Evolutionary conservation across 768 basidiomycete species (phyloP), one percentile per base, ranked within the genome.

Genomic region (Lactarius sanguifluus): DNA sequence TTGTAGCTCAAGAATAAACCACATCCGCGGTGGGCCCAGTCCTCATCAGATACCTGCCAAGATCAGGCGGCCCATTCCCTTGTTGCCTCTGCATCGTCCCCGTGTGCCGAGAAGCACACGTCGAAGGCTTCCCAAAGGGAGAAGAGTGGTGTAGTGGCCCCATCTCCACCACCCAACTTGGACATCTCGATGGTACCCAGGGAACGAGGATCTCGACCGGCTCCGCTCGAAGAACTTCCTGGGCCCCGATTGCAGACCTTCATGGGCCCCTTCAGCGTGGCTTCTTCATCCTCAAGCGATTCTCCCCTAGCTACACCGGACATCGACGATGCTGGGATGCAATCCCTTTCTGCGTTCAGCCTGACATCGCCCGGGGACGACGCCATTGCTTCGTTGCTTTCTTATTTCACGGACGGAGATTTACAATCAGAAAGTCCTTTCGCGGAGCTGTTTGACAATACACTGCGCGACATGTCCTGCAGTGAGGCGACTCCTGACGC

Each of bases 1-100:
- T 18, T 55, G 47, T 61, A 92, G 85, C 74, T 92, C 64, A 89
- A 89, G 74, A 87, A 89, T 68, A 89, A 88, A 70, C 87, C 88
- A 10, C 85, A 88, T 72, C 87, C 87, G 23, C 83, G 86, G 36
- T 89, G 86, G 87, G 72, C 72, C 5, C 76, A 76, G 66, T 38
- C 40, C 12, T 41, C 20, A 30, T 62, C 54, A 25, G 54, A 64
- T n/a, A n/a, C 38, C 10, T 47, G 28, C 23, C 63, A 70, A 28
- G 58, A 55, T 23, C 57, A 57, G 30, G 25, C 57, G 56, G 10
- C 13, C 25, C 41, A 47, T 18, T 12, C 58, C 15, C 50, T 58
- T 6, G 58, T 25, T 40, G 36, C 12, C n/a, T 5, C 34, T 30
- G 58, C 41, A n/a, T 12, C 54, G 40, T 58, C 52, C 59, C 63